phyloP scores from a whole-genome alignment of 495 filamentous ascomycete genomes.

The Aspergillus olivimuriae region DNA sequence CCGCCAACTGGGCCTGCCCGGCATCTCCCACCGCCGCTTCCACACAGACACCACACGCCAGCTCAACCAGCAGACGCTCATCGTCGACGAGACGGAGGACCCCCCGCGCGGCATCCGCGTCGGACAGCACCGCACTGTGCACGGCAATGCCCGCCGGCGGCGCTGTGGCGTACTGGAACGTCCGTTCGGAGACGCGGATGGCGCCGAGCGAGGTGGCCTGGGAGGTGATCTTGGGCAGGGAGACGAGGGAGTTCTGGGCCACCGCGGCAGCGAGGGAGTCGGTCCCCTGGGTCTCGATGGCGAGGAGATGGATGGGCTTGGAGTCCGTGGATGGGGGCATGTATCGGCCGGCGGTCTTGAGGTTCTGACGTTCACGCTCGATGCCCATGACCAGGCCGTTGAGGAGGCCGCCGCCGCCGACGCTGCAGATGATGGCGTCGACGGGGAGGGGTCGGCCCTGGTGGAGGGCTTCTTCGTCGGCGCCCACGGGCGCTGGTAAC shows the following conservation, averaged over 20 bases:
- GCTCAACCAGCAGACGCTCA: constrained; percentile 72
- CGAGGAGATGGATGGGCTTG: constrained; percentile 54
- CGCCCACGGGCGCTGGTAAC: constrained; percentile 33
- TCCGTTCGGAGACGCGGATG: constrained; percentile 60
- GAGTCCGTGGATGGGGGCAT: neutral
- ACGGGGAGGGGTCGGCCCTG: constrained; percentile 31
- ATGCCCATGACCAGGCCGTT: constrained; percentile 73
- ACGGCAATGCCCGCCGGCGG: constrained; percentile 44
- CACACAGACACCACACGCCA: constrained; percentile 74
- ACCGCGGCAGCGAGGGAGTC: constrained; percentile 61
- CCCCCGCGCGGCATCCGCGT: constrained; percentile 74
- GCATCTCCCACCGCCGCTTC: constrained; percentile 47
- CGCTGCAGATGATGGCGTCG: constrained; percentile 72
- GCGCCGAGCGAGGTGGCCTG: constrained; percentile 78
- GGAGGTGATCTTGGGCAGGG: constrained; percentile 68
- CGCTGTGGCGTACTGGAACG: constrained; percentile 55
- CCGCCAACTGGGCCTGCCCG: constrained; percentile 3
- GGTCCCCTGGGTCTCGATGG: constrained; percentile 78
- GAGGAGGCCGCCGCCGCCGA: constrained; percentile 85
- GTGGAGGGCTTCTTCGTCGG: constrained; percentile 29
- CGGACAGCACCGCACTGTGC: constrained; percentile 62
- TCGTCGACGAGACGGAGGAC: constrained; percentile 74
- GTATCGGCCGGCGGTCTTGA: constrained; percentile 1
- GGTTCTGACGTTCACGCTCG: constrained; percentile 27
- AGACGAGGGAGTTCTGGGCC: constrained; percentile 52